phyloP scores from a whole-genome alignment of 805 yeast genomes.

The Candida maltosa region DNA sequence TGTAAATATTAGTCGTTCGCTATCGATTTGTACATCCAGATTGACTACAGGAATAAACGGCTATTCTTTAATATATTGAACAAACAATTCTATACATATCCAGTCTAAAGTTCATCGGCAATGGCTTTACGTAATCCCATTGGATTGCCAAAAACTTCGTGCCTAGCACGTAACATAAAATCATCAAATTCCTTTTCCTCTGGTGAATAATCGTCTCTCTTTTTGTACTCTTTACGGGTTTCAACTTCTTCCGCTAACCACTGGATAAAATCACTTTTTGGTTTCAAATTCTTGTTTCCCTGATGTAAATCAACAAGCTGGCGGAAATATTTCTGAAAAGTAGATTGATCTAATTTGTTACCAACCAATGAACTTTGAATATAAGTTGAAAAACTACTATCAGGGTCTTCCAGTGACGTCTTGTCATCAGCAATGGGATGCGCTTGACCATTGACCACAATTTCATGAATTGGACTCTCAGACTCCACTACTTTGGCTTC shows the following conservation, averaged over 20 bases:
- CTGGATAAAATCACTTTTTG: conserved; percentile 45
- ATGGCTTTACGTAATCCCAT: conserved; percentile 61
- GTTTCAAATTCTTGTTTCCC: conserved; percentile 20
- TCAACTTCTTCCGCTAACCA: conserved; percentile 57
- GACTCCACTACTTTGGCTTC: conserved; percentile 62
- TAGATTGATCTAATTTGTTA: conserved; percentile 19
- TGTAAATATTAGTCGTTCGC: no score
- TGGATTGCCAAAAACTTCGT: conserved; percentile 74
- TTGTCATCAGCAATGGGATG: conserved; percentile 11
- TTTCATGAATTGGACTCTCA: conserved; percentile 8
- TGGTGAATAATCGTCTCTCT: conserved; percentile 26
- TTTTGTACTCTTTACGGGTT: conserved; percentile 16
- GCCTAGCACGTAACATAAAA: conserved; percentile 45
- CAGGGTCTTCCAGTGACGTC: conserved; percentile 18
- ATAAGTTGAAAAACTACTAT: conserved; percentile 30
- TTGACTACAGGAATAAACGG: no score
- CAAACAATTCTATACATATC: conserved; percentile 1
- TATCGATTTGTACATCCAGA: no score
- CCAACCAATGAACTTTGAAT: conserved; percentile 31
- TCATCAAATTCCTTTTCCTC: conserved; percentile 36
- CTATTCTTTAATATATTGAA: no score
- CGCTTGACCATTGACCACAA: conserved; percentile 6
- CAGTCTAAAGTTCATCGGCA: conserved; percentile 34
- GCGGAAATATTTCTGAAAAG: conserved; percentile 39
- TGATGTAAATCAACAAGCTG: conserved; percentile 32